Evolutionary conservation across 2,329 filamentous ascomycete species (phyloP).

Genomic region (Fusarium papillatum): DNA sequence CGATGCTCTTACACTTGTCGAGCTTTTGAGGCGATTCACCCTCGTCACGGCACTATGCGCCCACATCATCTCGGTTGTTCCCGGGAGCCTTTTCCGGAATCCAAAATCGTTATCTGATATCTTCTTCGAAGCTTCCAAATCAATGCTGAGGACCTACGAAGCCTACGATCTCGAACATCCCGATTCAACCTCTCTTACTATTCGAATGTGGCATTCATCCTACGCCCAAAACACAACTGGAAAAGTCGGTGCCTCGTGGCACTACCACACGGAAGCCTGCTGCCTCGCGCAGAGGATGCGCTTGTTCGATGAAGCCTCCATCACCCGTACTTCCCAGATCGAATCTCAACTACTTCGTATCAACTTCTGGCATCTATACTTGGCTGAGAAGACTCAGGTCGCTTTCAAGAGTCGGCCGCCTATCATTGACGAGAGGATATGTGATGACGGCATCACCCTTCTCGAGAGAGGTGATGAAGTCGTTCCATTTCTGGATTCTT

Average conservation of each 20-base stretch:
- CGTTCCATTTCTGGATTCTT: not conserved
- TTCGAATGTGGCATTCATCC: conserved; percentile 6
- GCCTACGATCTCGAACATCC: conserved; percentile 1
- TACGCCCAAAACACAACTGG: not conserved
- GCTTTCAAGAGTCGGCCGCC: not conserved
- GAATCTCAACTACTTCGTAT: not conserved
- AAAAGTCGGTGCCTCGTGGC: not conserved
- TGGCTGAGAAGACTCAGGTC: not conserved
- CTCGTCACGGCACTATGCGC: not conserved
- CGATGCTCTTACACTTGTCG: not conserved
- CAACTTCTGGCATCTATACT: not conserved
- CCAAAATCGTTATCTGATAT: not conserved
- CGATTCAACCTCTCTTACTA: not conserved
- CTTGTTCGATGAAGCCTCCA: not conserved
- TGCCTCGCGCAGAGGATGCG: not conserved
- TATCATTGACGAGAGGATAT: not conserved
- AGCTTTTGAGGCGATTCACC: not conserved
- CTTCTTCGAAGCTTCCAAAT: not conserved
- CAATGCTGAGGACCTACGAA: not conserved
- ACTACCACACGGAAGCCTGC: not conserved
- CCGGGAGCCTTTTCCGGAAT: not conserved
- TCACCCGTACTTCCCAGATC: not conserved
- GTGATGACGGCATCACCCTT: not conserved
- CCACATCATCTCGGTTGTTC: not conserved
- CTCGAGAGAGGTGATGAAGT: not conserved